A percentile compares a stretch with the other conserved stretches of the same genome.
Conservation (phyloP, 1,284 basidiomycete genomes). For the Paramarasmius palmivorus region DNA sequence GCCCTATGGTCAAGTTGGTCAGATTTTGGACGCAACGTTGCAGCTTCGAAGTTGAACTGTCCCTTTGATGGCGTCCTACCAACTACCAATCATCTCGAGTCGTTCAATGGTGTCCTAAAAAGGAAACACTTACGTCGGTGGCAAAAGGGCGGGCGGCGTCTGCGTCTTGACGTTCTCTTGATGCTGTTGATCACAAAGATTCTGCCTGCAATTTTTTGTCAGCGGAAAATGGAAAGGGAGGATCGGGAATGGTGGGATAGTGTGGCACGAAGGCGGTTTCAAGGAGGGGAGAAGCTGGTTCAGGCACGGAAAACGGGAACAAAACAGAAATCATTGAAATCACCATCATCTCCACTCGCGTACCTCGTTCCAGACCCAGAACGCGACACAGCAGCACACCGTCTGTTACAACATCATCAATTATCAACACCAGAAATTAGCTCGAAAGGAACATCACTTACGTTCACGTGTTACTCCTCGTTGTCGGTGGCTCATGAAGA, state of each 20-base stretch:
- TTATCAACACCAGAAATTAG: not conserved
- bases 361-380: not conserved
- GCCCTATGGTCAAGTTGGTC: conserved; percentile 19
- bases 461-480: not conserved
- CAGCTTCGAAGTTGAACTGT: conserved; percentile 2
- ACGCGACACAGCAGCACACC: not conserved
- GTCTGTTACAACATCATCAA: not conserved
- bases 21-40: conserved; percentile 7
- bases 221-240: conserved; percentile 7
- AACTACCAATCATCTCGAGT: conserved; percentile 42
- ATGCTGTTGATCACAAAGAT: conserved; percentile 24
- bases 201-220: conserved; percentile 23
- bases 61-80: conserved; percentile 30
- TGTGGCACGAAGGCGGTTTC: conserved; percentile 22
- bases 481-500: not conserved
- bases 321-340: no score
- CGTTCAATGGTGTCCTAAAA: conserved; percentile 38
- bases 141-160: conserved; percentile 26
- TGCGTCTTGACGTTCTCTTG: conserved; percentile 31
- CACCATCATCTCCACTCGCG: not conserved
- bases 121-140: conserved; percentile 25
- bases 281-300: conserved; percentile 19
- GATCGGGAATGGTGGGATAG: not conserved
- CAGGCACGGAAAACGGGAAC: no score
- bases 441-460: not conserved